These are phyloP conservation scores for Oryza rufipogon DNA, from an alignment of 176 grass and related monocot genomes.

Conservation along the genomic window DNA sequence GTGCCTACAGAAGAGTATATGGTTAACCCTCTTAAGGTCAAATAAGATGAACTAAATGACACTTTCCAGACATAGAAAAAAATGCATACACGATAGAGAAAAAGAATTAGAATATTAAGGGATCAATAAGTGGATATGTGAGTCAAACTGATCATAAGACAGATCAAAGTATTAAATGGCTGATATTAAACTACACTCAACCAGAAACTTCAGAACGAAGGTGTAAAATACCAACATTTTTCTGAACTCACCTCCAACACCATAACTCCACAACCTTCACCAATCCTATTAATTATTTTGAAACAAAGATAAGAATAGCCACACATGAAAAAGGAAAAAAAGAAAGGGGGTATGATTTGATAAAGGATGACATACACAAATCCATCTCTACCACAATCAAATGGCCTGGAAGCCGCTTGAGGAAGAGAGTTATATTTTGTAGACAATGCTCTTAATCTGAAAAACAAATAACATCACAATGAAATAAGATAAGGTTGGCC, in stretches of 20 bases:
- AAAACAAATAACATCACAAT: slow-evolving; percentile 6
- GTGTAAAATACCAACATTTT: not conserved
- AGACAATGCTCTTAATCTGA: slow-evolving; percentile 79
- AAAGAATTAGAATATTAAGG: not conserved
- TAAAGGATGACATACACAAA: slow-evolving; percentile 71
- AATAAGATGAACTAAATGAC: slow-evolving; percentile 11
- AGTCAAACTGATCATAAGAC: not conserved
- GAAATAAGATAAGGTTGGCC: slow-evolving; percentile 20
- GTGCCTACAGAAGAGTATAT: slow-evolving; percentile 49
- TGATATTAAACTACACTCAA: not conserved
- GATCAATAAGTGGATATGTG: not conserved
- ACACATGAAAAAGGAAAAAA: not conserved
- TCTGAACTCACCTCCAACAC: slow-evolving; percentile 89
- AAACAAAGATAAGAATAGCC: slow-evolving; percentile 31
- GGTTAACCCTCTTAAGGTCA: not conserved
- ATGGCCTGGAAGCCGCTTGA: slow-evolving; percentile 74
- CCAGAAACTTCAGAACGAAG: not conserved
- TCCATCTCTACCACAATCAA: slow-evolving; percentile 97
- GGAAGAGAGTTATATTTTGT: slow-evolving; percentile 79
- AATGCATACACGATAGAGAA: not conserved
- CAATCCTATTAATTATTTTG: slow-evolving; percentile 67
- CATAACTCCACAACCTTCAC: slow-evolving; percentile 95
- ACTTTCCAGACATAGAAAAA: not conserved
- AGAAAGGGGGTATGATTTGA: not conserved
- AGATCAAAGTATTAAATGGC: too few species aligned